Conservation (phyloP, 129 eudicot species). For the Flaveria brownii region DNA sequence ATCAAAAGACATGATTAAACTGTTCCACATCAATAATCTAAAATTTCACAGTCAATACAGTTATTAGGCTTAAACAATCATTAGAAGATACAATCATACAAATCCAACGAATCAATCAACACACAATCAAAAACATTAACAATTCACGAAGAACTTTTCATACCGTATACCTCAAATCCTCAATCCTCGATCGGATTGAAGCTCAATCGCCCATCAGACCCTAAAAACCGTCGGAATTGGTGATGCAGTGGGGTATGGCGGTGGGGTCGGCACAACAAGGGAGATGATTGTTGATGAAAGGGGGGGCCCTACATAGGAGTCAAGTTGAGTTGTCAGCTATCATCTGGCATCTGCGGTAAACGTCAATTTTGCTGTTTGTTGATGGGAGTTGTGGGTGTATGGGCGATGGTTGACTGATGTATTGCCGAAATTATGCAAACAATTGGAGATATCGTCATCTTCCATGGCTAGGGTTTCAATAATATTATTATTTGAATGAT, state of each 20-base stretch:
- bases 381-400: background rate
- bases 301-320: slow-evolving; percentile 36
- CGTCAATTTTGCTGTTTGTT: background rate
- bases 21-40: no score
- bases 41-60: no score
- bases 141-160: background rate
- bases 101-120: background rate
- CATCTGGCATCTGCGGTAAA: slow-evolving; percentile 24
- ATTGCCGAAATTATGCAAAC: no score
- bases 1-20: background rate
- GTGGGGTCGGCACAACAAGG: slow-evolving; percentile 21
- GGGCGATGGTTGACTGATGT: background rate
- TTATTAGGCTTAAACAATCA: no score
- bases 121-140: background rate
- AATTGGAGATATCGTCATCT: slow-evolving; percentile 14
- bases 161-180: slow-evolving; percentile 14
- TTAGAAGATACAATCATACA: no score
- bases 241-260: slow-evolving; percentile 18
- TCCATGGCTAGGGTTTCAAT: slow-evolving; percentile 18
- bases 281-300: slow-evolving; percentile 13
- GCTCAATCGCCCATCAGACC: slow-evolving; percentile 20
- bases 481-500: slow-evolving; percentile 11
- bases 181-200: background rate
- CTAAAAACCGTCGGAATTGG: slow-evolving; percentile 13
- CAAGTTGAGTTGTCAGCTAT: slow-evolving; percentile 30